Evolutionary conservation across 495 filamentous ascomycete species (phyloP).

Genomic region (Penicillium turbatum): DNA sequence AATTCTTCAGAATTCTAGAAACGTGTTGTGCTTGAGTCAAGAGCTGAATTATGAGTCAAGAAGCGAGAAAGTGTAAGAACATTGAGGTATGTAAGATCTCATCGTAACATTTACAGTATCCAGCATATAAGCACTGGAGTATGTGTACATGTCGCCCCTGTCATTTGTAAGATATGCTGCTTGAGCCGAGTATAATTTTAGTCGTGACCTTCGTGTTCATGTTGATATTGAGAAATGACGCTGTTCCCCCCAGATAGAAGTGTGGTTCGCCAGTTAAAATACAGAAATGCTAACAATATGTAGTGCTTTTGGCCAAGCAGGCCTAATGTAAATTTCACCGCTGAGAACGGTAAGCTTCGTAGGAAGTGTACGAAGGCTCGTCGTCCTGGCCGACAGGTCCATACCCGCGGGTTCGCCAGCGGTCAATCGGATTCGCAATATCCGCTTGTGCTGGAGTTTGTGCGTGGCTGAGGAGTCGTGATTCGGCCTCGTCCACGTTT

Average conservation of each 20-base stretch:
- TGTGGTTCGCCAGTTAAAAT: not conserved
- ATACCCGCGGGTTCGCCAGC: conserved; percentile 47
- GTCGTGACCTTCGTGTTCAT: conserved; percentile 8
- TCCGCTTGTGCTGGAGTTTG: conserved; percentile 34
- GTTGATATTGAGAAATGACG: not conserved
- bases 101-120: not conserved
- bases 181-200: not conserved
- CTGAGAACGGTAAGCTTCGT: conserved; percentile 37
- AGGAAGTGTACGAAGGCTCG: conserved; percentile 31
- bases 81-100: too few species aligned
- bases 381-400: conserved; percentile 46
- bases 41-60: too few species aligned
- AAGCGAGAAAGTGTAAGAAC: too few species aligned
- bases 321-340: conserved; percentile 11
- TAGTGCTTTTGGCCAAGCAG: not conserved
- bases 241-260: not conserved
- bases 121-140: not conserved
- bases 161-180: not conserved
- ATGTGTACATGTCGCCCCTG: not conserved
- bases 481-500: conserved; percentile 44
- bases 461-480: conserved; percentile 38
- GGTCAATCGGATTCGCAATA: conserved; percentile 30
- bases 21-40: too few species aligned
- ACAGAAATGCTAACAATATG: not conserved
- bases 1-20: too few species aligned